Evolutionary conservation across 257 asterid genomes (phyloP), one percentile per base, ranked within the genome.

Genomic region (Fraxinus pennsylvanica): DNA sequence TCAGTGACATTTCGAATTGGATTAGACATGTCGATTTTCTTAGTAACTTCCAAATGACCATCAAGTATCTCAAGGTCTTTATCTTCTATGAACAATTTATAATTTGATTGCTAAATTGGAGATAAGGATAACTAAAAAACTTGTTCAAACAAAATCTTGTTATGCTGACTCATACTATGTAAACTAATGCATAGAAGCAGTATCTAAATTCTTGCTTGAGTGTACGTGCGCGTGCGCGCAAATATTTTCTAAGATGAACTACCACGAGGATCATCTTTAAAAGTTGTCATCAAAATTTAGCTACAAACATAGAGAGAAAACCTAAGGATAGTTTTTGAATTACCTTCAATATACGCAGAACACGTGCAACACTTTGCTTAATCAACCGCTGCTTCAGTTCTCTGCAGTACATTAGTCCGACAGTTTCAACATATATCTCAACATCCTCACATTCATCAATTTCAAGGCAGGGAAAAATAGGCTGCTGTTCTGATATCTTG

Each of bases 381-480:
- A 93, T 93, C 81, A 95, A 75, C 83, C 96, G 92, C 74, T 88
- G 99, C 90, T 88, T 93, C 86, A 90, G 77, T 63, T 93, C 98
- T 80, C 83, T 89, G 85, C 98, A 87, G 74, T 95, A 95, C 98
- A 95, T 93, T 32, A 95, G 84, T n/a, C 99, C 99, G 45, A 95
- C 88, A 7, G 98, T 95, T 74, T 95, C 99, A 76, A 93, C 97
- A 80, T 85, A 91, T 32, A 90, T 89, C 90, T 95, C 99, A 68
- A 89, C 97, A 86, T 96, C 99, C 85, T 93, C 98, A 45, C 97
- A 93, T 82, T 90, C 90, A 52, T 92, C 96, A 38, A 96, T 84
- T 76, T 96, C 98, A 72, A 96, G 84, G 80, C 94, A 90, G 0
- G 97, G 97, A 70, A 91, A 90, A 82, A 88, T 86, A 1, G 82